Percentiles rank a stretch among this genome's conserved stretches.
Evolutionary conservation across 768 basidiomycete species (phyloP).

Genomic region (Mycena galopus): DNA sequence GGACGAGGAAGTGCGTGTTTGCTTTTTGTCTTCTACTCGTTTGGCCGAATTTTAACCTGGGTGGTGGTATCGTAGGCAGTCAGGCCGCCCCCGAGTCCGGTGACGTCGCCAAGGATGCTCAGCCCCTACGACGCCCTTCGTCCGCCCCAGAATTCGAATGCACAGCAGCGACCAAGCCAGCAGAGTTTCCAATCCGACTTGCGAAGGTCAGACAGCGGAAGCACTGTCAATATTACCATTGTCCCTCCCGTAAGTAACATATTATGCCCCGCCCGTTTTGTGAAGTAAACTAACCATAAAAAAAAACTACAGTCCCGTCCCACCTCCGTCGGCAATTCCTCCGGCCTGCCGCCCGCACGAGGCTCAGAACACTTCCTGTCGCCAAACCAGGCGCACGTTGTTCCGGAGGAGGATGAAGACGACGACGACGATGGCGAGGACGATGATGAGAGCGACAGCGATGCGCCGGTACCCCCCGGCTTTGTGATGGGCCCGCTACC

Average conservation of each 20-base stretch:
- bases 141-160: neutral
- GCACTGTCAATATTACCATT: slow-evolving; percentile 26
- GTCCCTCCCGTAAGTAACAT: slow-evolving; percentile 6
- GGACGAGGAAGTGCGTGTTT: slow-evolving; percentile 22
- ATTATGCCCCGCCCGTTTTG: neutral
- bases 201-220: slow-evolving; percentile 21
- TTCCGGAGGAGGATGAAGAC: slow-evolving; percentile 24
- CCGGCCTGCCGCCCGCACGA: neutral
- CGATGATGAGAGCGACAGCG: neutral
- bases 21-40: neutral
- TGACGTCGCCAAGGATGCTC: slow-evolving; percentile 22
- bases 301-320: slow-evolving; percentile 17
- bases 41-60: neutral
- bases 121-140: slow-evolving; percentile 15
- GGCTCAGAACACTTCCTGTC: slow-evolving; percentile 22
- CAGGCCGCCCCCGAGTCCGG: slow-evolving; percentile 24
- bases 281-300: neutral
- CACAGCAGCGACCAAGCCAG: slow-evolving; percentile 11
- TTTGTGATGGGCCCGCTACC: slow-evolving; percentile 21
- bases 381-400: slow-evolving; percentile 17
- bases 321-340: neutral
- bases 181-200: slow-evolving; percentile 13
- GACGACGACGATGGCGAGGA: slow-evolving; percentile 6
- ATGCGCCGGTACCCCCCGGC: slow-evolving; percentile 15
- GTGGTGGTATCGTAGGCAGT: neutral